Conservation (phyloP, 2,329 filamentous ascomycete species). For the Colletotrichum falcatum region DNA sequence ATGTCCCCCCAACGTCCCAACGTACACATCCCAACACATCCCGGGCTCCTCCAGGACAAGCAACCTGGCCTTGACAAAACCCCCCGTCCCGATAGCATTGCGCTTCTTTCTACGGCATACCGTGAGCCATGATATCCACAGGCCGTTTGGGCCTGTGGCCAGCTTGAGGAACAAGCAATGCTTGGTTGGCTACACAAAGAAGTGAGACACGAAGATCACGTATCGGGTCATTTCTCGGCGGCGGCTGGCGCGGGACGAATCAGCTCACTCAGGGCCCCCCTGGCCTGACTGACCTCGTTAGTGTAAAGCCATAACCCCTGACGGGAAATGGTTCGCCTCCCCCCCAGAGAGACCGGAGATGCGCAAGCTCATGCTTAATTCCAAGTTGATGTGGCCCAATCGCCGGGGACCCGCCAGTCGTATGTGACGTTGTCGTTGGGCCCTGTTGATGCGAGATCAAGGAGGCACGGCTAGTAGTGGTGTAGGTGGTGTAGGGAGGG, state of each 20-base stretch:
- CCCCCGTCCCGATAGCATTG: slow-evolving; percentile 1
- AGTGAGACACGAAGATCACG: slow-evolving; percentile 36
- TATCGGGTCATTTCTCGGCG: slow-evolving; percentile 29
- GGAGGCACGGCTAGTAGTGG: too few relatives aligned
- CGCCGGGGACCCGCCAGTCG: background rate
- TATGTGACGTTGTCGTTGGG: background rate
- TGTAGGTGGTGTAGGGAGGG: too few relatives aligned
- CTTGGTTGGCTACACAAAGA: slow-evolving; percentile 29
- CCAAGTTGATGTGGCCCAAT: slow-evolving; percentile 7
- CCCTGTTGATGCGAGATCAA: background rate
- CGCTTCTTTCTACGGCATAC: slow-evolving; percentile 20
- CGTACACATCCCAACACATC: background rate
- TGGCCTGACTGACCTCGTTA: slow-evolving; percentile 3
- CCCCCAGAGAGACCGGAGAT: background rate
- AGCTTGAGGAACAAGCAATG: background rate
- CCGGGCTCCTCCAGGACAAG: background rate
- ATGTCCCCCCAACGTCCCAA: slow-evolving; percentile 1
- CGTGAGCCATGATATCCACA: too few relatives aligned
- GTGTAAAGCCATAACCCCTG: slow-evolving; percentile 12
- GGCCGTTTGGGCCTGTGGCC: background rate
- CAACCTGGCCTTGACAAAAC: too few relatives aligned
- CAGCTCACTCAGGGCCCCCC: slow-evolving; percentile 22
- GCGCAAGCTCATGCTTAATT: slow-evolving; percentile 32
- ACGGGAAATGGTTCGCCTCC: slow-evolving; percentile 20
- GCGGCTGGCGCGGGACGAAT: slow-evolving; percentile 28